Percentiles rank a stretch among this genome's conserved stretches.
Evolutionary conservation across 2,329 filamentous ascomycete genomes (phyloP).

Genomic region (Monosporascus sp.): DNA sequence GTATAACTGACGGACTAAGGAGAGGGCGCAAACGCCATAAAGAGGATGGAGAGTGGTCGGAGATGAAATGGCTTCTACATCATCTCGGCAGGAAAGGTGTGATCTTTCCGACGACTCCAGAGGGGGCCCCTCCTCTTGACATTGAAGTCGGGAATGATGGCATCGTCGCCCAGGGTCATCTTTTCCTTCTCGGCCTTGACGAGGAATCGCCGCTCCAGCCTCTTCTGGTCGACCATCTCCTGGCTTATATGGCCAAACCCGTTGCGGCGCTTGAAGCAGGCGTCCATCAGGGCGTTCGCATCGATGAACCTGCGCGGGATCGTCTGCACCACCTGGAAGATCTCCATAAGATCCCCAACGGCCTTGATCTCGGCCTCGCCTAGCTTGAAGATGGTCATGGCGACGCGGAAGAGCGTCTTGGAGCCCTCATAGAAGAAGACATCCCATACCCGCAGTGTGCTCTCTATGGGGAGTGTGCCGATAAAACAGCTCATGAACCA

Average conservation of each 20-base stretch:
- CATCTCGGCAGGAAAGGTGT: constrained; percentile 20
- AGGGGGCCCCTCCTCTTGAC: constrained; percentile 39
- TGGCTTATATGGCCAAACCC: constrained; percentile 80
- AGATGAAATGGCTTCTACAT: neutral
- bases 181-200: constrained; percentile 42
- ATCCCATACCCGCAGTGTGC: constrained; percentile 89
- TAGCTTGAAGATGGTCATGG: constrained; percentile 84
- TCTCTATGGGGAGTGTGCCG: constrained; percentile 86
- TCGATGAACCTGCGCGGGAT: constrained; percentile 78
- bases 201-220: constrained; percentile 59
- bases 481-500: constrained; percentile 99
- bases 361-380: constrained; percentile 76
- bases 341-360: constrained; percentile 84
- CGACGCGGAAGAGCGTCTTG: constrained; percentile 88
- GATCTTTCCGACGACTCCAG: constrained; percentile 38
- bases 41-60: neutral
- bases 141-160: constrained; percentile 28
- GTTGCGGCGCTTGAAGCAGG: constrained; percentile 74
- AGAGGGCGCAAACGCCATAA: neutral
- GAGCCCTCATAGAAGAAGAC: constrained; percentile 93
- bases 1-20: neutral
- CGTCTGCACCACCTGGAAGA: constrained; percentile 89
- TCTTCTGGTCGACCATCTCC: constrained; percentile 70
- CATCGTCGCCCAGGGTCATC: constrained; percentile 21
- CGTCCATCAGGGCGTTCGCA: constrained; percentile 74